Conservation (phyloP, 139 green algal species). For the Chlorella sp. region DNA sequence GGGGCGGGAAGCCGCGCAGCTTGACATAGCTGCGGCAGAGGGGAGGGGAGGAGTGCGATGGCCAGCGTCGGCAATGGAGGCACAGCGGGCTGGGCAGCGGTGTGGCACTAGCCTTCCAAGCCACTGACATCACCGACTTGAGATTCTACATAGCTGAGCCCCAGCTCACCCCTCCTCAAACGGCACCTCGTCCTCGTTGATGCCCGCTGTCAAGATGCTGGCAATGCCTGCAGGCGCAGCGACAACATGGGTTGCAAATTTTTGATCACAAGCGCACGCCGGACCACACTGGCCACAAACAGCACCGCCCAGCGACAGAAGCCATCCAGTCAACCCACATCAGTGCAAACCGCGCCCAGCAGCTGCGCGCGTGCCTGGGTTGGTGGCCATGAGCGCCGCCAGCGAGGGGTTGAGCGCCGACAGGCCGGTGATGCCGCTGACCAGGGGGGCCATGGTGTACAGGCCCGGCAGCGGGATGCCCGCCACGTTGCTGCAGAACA, state of each 20-base stretch:
- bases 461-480: conserved; percentile 48
- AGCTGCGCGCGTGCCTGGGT: conserved; percentile 30
- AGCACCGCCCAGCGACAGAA: no score
- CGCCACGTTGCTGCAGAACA: conserved; percentile 19
- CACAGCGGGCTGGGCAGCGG: no score
- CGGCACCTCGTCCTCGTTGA: conserved; percentile 55
- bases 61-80: no score
- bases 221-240: conserved; percentile 26
- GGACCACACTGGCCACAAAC: no score
- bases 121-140: no score
- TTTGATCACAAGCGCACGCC: no score
- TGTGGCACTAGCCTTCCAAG: no score
- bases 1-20: conserved; percentile 49
- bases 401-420: conserved; percentile 54
- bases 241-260: no score
- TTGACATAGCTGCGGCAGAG: conserved; percentile 36
- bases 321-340: background rate
- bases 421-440: conserved; percentile 50
- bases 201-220: conserved; percentile 37
- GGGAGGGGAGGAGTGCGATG: no score
- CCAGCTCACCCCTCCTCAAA: conserved; percentile 55
- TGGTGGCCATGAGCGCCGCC: conserved; percentile 43
- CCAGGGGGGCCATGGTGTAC: conserved; percentile 44
- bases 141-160: no score
- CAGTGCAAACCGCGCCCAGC: background rate